These are phyloP conservation scores for Tetraselmis striata DNA, from an alignment of 139 green algal genomes.

Conservation along the genomic window DNA sequence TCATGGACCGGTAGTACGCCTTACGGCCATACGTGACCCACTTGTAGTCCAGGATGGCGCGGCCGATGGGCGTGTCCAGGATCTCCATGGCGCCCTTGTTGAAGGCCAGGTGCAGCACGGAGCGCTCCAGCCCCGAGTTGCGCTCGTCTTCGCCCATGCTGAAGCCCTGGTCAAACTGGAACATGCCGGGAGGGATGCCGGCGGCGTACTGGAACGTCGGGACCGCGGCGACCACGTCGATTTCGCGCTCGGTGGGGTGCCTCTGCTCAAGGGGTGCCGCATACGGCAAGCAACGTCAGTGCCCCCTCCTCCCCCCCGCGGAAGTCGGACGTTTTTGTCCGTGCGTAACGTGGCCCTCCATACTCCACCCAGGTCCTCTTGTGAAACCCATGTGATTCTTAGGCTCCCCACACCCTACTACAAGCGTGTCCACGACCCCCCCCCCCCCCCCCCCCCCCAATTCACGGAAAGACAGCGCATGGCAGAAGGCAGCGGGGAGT, in stretches of 20 bases:
- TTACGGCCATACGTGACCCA: not conserved
- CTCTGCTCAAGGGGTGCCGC: not conserved
- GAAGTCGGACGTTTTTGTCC: too few relatives aligned
- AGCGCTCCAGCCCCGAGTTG: not conserved
- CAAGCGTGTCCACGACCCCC: too few relatives aligned
- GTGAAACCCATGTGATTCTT: too few relatives aligned
- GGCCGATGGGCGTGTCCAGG: not conserved
- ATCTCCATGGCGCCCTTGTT: not conserved
- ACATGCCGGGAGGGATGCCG: not conserved
- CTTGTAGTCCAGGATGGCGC: not conserved
- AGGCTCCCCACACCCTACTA: too few relatives aligned
- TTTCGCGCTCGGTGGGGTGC: not conserved
- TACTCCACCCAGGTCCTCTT: too few relatives aligned
- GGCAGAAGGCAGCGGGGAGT: too few relatives aligned
- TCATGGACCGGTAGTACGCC: not conserved
- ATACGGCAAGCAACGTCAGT: too few relatives aligned
- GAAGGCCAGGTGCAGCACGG: not conserved
- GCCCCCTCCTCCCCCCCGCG: too few relatives aligned
- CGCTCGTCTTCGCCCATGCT: not conserved
- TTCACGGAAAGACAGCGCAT: too few relatives aligned
- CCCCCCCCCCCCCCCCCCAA: too few relatives aligned
- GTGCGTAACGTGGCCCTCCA: too few relatives aligned
- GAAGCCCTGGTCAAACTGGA: not conserved
- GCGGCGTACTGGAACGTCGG: not conserved
- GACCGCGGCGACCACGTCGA: not conserved